These are phyloP conservation scores for Gomphus bonarii DNA, from an alignment of 1,284 basidiomycete genomes.

Conservation along the genomic window DNA sequence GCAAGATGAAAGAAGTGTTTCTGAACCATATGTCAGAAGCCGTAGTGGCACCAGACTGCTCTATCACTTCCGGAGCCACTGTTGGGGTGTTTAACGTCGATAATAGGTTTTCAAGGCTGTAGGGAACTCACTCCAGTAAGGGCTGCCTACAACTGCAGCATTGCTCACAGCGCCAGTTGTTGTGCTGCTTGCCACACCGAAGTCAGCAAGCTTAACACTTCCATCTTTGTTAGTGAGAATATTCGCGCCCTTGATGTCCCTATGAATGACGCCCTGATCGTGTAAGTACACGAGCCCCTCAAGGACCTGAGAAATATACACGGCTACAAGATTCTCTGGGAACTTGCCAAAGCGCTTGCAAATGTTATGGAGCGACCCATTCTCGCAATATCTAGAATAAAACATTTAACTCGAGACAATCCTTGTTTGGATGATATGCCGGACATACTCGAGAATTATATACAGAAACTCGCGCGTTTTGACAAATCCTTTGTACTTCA, in stretches of 20 bases:
- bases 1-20: conserved; percentile 11
- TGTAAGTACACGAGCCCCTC: conserved; percentile 92
- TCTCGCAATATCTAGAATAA: conserved; percentile 80
- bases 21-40: conserved; percentile 89
- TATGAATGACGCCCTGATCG: conserved; percentile 95
- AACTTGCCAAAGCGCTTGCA: conserved; percentile 98
- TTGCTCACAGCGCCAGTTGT: conserved; percentile 64
- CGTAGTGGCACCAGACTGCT: conserved; percentile 93
- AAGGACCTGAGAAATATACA: conserved; percentile 91
- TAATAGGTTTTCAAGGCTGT: conserved; percentile 16
- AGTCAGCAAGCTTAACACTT: conserved; percentile 91
- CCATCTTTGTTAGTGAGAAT: conserved; percentile 98
- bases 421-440: conserved; percentile 10
- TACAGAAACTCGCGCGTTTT: conserved; percentile 91
- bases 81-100: conserved; percentile 16
- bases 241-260: conserved; percentile 98
- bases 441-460: conserved; percentile 83
- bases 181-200: conserved; percentile 77
- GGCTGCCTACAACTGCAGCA: conserved; percentile 89
- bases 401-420: conserved; percentile 3
- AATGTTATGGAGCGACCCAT: conserved; percentile 91
- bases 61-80: conserved; percentile 98
- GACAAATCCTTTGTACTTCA: conserved; percentile 97
- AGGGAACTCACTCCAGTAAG: conserved; percentile 81
- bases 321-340: conserved; percentile 90